A percentile compares a stretch with the other conserved stretches of the same genome.
These are phyloP conservation scores for Flaveria floridana DNA, from an alignment of 140 eudicot species.

Conservation along the genomic window DNA sequence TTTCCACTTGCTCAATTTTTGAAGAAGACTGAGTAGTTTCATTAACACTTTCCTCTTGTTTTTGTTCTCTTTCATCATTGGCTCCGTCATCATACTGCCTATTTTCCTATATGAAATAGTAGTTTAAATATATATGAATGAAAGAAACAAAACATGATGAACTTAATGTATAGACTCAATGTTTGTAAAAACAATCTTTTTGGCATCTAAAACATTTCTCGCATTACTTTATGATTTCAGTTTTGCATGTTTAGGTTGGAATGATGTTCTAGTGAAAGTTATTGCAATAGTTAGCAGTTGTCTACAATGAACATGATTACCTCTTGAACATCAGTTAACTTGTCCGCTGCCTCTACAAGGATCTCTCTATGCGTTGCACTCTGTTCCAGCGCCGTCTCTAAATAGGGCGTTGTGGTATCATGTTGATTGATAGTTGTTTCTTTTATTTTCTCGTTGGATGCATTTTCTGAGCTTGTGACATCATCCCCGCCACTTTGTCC, in stretches of 20 bases:
- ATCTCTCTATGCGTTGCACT: conserved; percentile 9
- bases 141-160: neutral
- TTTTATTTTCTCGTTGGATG: conserved; percentile 9
- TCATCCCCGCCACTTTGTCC: neutral
- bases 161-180: neutral
- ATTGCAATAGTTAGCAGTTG: neutral
- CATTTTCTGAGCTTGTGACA: conserved; percentile 15
- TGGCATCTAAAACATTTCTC: conserved; percentile 7
- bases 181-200: conserved; percentile 23
- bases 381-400: conserved; percentile 14
- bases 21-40: neutral
- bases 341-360: neutral
- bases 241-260: conserved; percentile 4
- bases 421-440: conserved; percentile 14
- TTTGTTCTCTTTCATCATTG: conserved; percentile 12
- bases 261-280: neutral
- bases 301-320: conserved; percentile 8
- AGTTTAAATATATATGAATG: conserved; percentile 2
- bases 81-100: conserved; percentile 9
- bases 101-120: conserved; percentile 24
- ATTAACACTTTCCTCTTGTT: neutral
- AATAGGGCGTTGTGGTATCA: conserved; percentile 20
- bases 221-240: neutral
- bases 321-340: neutral
- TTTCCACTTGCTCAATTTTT: conserved; percentile 18